Conservation (phyloP, 2,329 filamentous ascomycete genomes). For the Nothopassalora personata region DNA sequence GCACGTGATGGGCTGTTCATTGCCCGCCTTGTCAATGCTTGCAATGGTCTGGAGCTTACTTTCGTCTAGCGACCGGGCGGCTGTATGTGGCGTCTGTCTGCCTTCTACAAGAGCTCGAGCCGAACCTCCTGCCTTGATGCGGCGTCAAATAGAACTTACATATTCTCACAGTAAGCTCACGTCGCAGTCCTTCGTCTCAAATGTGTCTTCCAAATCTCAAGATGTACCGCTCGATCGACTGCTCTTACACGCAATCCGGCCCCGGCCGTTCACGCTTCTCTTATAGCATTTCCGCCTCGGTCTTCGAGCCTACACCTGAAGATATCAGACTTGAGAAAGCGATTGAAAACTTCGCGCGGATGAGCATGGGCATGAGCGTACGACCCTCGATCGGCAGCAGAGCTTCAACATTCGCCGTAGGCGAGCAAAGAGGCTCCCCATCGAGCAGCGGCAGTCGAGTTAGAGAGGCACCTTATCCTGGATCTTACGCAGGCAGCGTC, state of each 20-base stretch:
- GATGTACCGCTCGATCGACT: slow-evolving; percentile 2
- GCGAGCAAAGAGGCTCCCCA: background rate
- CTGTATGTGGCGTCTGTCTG: background rate
- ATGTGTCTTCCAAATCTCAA: background rate
- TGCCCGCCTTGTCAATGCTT: slow-evolving; percentile 7
- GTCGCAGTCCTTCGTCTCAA: background rate
- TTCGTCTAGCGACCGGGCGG: background rate
- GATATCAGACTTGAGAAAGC: slow-evolving; percentile 7
- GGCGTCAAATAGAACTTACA: background rate
- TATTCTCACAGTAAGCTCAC: background rate
- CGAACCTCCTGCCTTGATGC: background rate
- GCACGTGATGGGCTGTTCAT: slow-evolving; percentile 5
- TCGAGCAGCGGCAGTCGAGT: background rate
- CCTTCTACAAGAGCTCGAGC: background rate
- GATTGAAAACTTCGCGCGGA: slow-evolving; percentile 3
- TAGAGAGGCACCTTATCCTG: background rate
- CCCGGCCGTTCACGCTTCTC: slow-evolving; percentile 2
- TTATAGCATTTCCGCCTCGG: slow-evolving; percentile 1
- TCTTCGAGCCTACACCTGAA: slow-evolving; percentile 2
- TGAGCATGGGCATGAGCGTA: background rate
- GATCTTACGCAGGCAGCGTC: background rate
- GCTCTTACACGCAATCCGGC: background rate
- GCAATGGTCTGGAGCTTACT: background rate
- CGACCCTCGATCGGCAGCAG: background rate
- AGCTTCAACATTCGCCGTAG: background rate